phyloP scores from a whole-genome alignment of 208 protist genomes.

The Trichomonas tenax region DNA sequence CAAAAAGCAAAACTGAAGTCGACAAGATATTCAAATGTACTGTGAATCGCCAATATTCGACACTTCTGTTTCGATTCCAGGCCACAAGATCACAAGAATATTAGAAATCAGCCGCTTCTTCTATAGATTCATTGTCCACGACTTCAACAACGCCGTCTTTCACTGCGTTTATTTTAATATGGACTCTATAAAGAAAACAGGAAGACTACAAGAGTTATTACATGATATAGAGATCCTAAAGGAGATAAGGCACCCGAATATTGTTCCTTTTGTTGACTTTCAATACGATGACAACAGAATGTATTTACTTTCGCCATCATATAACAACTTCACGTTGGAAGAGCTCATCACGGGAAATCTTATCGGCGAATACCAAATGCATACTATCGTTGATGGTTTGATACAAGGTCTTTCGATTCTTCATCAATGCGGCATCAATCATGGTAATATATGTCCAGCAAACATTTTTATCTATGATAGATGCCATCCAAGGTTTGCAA shows the following conservation, averaged over 20 bases:
- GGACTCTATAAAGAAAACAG: not conserved
- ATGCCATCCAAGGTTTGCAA: not conserved
- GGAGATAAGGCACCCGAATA: not conserved
- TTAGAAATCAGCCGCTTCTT: not conserved
- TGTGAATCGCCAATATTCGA: not conserved
- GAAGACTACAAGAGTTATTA: not conserved
- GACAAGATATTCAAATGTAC: too few species aligned
- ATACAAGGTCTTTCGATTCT: not conserved
- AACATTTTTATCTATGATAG: not conserved
- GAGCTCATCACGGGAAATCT: not conserved
- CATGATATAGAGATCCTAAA: not conserved
- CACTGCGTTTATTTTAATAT: not conserved
- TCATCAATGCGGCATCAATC: not conserved
- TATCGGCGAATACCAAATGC: not conserved
- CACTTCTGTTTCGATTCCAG: not conserved
- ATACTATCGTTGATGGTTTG: not conserved
- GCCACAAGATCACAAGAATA: not conserved
- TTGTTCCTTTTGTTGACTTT: not conserved
- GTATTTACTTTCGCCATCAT: not conserved
- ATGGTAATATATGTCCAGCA: not conserved
- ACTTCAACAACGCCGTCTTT: not conserved
- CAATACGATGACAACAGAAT: not conserved
- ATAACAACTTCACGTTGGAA: not conserved
- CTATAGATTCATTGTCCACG: not conserved
- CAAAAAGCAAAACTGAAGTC: too few species aligned